A percentile compares a stretch with the other conserved stretches of the same genome.
Evolutionary conservation across 371 early-diverging fungal species (phyloP).

Genomic region (Apophysomyces ossiformis): DNA sequence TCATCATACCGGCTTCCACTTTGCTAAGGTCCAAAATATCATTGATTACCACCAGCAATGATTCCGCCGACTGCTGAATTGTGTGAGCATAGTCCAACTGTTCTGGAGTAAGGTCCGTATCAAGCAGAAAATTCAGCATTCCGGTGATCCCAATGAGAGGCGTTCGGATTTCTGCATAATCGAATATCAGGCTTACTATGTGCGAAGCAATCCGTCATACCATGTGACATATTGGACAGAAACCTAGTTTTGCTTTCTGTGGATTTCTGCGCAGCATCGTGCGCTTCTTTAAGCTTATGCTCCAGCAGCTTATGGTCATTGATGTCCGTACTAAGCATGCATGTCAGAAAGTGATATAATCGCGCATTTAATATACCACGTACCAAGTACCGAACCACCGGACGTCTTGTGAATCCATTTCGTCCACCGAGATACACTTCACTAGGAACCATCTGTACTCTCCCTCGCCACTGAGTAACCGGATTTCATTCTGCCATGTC

Average conservation of each 20-base stretch:
- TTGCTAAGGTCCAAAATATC: slow-evolving; percentile 74
- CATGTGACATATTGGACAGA: slow-evolving; percentile 73
- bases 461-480: slow-evolving; percentile 53
- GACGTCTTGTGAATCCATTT: slow-evolving; percentile 56
- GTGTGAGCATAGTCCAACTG: slow-evolving; percentile 72
- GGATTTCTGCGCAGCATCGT: slow-evolving; percentile 69
- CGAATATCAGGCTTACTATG: neutral
- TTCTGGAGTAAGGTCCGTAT: slow-evolving; percentile 63
- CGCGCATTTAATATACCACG: neutral
- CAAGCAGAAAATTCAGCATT: slow-evolving; percentile 67
- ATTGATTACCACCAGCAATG: slow-evolving; percentile 68
- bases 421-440: slow-evolving; percentile 67
- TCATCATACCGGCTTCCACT: slow-evolving; percentile 77
- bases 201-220: slow-evolving; percentile 24
- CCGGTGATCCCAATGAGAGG: slow-evolving; percentile 72
- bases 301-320: slow-evolving; percentile 68
- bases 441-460: slow-evolving; percentile 69
- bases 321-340: slow-evolving; percentile 56
- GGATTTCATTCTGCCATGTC: slow-evolving; percentile 60
- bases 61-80: slow-evolving; percentile 68
- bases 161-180: slow-evolving; percentile 61
- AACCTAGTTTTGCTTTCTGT: slow-evolving; percentile 74
- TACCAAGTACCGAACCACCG: slow-evolving; percentile 74
- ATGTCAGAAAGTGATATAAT: neutral
- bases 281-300: slow-evolving; percentile 69